These are phyloP conservation scores for Phylloboletellus chloephorus DNA, from an alignment of 1,284 basidiomycete genomes.

Conservation along the genomic window DNA sequence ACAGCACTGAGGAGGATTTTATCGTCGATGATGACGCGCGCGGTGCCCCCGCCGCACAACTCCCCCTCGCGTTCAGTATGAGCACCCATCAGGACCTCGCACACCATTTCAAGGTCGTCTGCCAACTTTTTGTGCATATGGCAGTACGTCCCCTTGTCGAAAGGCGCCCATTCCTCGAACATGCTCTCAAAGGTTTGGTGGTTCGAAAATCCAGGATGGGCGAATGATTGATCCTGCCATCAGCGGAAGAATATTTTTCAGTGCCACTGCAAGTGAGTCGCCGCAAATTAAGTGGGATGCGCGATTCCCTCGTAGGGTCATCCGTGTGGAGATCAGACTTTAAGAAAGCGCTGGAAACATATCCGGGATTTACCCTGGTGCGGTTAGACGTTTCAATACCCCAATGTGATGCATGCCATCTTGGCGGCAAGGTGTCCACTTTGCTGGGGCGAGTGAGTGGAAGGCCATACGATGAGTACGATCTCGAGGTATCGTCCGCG, in stretches of 20 bases:
- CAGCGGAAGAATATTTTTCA: conserved; percentile 67
- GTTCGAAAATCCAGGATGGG: neutral
- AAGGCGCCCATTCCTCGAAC: conserved; percentile 50
- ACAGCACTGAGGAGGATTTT: conserved; percentile 36
- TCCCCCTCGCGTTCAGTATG: conserved; percentile 76
- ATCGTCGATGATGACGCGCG: conserved; percentile 75
- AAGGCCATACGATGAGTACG: conserved; percentile 50
- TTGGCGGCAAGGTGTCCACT: conserved; percentile 64
- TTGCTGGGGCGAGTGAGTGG: conserved; percentile 54
- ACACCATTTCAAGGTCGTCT: conserved; percentile 79
- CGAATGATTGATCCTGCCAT: conserved; percentile 8
- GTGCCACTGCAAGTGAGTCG: conserved; percentile 57
- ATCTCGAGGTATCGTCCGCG: conserved; percentile 45
- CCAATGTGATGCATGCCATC: conserved; percentile 74
- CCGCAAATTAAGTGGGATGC: conserved; percentile 60
- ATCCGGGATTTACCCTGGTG: conserved; percentile 56
- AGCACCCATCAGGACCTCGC: conserved; percentile 66
- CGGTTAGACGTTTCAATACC: conserved; percentile 53
- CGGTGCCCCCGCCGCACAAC: conserved; percentile 35
- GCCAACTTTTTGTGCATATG: conserved; percentile 79
- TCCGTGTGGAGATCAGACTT: conserved; percentile 74
- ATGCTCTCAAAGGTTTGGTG: conserved; percentile 48
- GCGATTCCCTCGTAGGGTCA: conserved; percentile 69
- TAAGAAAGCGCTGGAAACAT: conserved; percentile 57
- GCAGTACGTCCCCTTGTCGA: conserved; percentile 54